Base-by-base conservation (phyloP, 352 stramenopile species). In the Thalassiosira delicatula region DNA sequence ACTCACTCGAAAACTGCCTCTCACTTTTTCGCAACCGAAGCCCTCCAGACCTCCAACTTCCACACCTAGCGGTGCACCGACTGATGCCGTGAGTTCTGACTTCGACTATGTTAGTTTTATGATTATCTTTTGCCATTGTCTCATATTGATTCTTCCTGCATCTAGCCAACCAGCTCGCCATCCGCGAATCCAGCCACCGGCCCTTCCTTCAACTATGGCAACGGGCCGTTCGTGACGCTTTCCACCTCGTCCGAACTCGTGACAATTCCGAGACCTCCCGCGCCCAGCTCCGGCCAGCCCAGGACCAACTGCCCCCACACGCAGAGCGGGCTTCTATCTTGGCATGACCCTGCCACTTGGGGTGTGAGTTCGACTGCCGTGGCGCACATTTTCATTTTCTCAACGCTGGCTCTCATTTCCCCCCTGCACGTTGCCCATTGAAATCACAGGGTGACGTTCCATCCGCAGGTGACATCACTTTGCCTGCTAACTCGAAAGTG, bases 401-500 rank as follows among this genome's bases (percentile, higher is more conserved):
- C 7, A 7, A 27, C 46, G n/a, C 46, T 23, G 14, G 7, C 7
- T 56, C 19, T 21, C 46, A 3, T 21, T 56, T 56, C 19, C n/a
- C n/a, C 29, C 46, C 8, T 21, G 11, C 29, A 23, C 23, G 8
- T 29, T 29, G 17, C 11, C 11, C 51, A 29, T 66, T 33, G 21
- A 27, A 40, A 27, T 40, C 30, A 46, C 33, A 66, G 3, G 57
- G 57, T 21, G 19, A 53, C 21, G 44, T 83, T 21, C 80, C 80
- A 54, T 12, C 5, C 12, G 66, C 54, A 44, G 77, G 77, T 30
- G 32, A 66, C 29, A 72, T 86, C 5, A 82, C 59, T 29, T 21
- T 88, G 8, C 82, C 82, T 27, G 9, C 14, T 3, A 72, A 72
- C 51, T 61, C 63, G 0, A 68, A 59, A n/a, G 78, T 88, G 23